Evolutionary conservation across 1,284 basidiomycete species (phyloP), one percentile per base, ranked within the genome.

Genomic region (Pterulicium gracile): DNA sequence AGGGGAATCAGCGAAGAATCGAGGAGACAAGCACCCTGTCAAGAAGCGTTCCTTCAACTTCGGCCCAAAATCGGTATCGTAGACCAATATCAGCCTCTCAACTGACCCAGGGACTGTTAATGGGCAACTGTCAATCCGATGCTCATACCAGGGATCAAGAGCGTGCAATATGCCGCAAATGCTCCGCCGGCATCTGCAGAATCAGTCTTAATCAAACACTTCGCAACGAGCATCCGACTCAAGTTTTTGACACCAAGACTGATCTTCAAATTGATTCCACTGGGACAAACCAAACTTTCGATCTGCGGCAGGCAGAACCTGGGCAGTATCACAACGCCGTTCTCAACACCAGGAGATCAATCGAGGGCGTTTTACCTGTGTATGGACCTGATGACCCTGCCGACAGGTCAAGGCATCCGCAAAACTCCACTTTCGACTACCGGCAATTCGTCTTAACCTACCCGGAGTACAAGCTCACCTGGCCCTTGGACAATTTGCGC

Each of bases 401-500:
- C n/a, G 7, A 32, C 27, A 32, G 27, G 10, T 32, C 27, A 10
- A 32, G 7, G 27, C 7, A 32, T 32, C n/a, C 36, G 4, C n/a
- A 39, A 10, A 18, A 39, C 5, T 17, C 19, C 7, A 17, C 5
- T 13, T 18, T 39, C 7, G 36, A 39, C 15, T 39, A 39, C 36
- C 36, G 15, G 4, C n/a, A 4, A 7, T 39, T 39, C 15, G 7
- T 39, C 4, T 7, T 4, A 13, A 39, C n/a, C n/a, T 43, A 15
- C 12, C 42, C 58, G 64, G 75, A 80, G 59, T 79, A 79, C 50
- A 69, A 69, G 46, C 63, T 66, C 14, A 80, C 77, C 12, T 79
- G 77, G 77, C 77, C 75, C 47, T 61, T 88, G 47, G 85, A 88
- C 55, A 72, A 76, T 0, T 72, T 88, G 23, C 73, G 86, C 43